Conservation (phyloP, 805 yeast species). For the Candida boidinii region DNA sequence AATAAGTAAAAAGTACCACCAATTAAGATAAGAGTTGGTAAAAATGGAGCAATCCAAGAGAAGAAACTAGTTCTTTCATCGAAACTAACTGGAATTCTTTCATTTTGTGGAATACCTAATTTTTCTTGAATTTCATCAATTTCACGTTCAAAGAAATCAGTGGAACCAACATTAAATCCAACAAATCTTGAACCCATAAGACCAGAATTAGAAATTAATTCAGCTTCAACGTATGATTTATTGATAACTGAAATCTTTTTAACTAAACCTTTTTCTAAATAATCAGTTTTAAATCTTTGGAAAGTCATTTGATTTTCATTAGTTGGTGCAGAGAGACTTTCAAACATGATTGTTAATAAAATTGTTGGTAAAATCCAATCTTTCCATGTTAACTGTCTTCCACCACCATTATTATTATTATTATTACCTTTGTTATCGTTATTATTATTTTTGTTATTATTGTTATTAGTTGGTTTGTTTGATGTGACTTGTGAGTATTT, state of each 20-base stretch:
- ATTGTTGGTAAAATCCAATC: no score
- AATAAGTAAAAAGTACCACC: slow-evolving; percentile 78
- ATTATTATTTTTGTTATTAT: background rate
- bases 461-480: background rate
- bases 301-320: slow-evolving; percentile 52
- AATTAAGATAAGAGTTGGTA: slow-evolving; percentile 84
- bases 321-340: background rate
- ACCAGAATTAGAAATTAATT: slow-evolving; percentile 25
- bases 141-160: slow-evolving; percentile 79
- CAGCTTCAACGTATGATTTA: slow-evolving; percentile 65
- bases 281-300: slow-evolving; percentile 80
- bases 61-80: slow-evolving; percentile 60
- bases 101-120: slow-evolving; percentile 47
- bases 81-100: slow-evolving; percentile 77
- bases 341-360: no score
- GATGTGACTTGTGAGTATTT: no score
- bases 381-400: no score
- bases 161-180: slow-evolving; percentile 80
- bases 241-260: slow-evolving; percentile 68
- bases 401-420: background rate
- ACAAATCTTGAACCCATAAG: slow-evolving; percentile 18
- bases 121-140: slow-evolving; percentile 70
- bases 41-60: slow-evolving; percentile 57
- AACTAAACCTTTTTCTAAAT: slow-evolving; percentile 73
- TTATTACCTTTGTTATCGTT: background rate